A percentile compares a stretch with the other conserved stretches of the same genome.
Conservation (phyloP, 495 filamentous ascomycete species). For the Trichoderma reesei region DNA sequence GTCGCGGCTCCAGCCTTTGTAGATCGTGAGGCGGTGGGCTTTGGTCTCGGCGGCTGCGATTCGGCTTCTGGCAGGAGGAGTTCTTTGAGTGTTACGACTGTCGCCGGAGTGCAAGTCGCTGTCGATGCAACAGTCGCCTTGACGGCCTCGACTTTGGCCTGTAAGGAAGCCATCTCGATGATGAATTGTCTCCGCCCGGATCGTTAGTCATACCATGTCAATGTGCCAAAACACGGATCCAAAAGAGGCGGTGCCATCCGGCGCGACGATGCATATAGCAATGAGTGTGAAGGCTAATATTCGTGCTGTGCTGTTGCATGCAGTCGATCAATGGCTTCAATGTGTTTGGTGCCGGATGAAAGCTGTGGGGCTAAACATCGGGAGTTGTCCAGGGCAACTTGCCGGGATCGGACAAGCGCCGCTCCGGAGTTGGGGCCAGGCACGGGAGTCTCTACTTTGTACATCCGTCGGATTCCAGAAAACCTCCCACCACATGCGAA, state of each 20-base stretch:
- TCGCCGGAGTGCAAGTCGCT: constrained; percentile 43
- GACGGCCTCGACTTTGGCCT: constrained; percentile 37
- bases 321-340: not conserved
- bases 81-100: constrained; percentile 37
- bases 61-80: constrained; percentile 34
- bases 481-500: constrained; percentile 11
- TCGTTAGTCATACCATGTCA: constrained; percentile 18
- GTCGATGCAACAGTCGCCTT: constrained; percentile 39
- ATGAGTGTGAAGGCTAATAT: not conserved
- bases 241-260: constrained; percentile 7
- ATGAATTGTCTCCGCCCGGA: not conserved
- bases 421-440: not conserved
- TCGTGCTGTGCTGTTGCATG: too few relatives aligned
- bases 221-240: not conserved
- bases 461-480: not conserved
- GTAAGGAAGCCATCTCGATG: constrained; percentile 35
- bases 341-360: not conserved
- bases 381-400: constrained; percentile 12
- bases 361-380: constrained; percentile 7
- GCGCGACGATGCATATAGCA: not conserved
- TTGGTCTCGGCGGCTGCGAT: constrained; percentile 18
- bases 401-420: not conserved
- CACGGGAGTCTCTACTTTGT: too few relatives aligned
- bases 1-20: constrained; percentile 22
- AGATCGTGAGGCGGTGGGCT: constrained; percentile 29